Evolutionary conservation across 2,329 filamentous ascomycete genomes (phyloP), one percentile per base, ranked within the genome.

Genomic region (Macrophomina phaseolina): DNA sequence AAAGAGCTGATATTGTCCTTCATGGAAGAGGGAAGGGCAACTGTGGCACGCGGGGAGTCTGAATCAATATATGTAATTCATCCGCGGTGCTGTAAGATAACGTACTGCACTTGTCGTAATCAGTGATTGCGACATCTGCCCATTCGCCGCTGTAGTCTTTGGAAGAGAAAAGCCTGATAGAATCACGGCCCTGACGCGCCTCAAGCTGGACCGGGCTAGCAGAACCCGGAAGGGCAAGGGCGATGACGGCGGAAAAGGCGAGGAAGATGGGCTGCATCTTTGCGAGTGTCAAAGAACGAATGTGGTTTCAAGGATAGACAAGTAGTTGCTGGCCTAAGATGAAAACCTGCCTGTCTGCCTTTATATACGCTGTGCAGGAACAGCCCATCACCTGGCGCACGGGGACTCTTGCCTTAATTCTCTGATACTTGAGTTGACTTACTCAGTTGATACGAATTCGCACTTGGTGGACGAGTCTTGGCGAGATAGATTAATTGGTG

Each of bases 1-100:
- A 51, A 51, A 30, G 48, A 51, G 48, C 48, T 51, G 48, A 51
- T n/a, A 14, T 30, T 51, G 48, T 51, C 48, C 18, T 51, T 51
- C 48, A 51, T 51, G 23, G 48, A 30, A 28, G 18, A 30, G n/a
- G 48, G 48, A 12, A 51, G 18, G 8, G 48, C 18, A 9, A 51
- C 48, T 51, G 48, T 9, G 3, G 23, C 23, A 23, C 23, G 23
- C 23, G 23, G 2, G 23, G 23, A 23, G 23, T 30, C 4, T 14
- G 1, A 30, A 30, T 12, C 16, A 30, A 9, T 30, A 28, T 30
- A 45, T 45, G 42, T 51, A 5, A 11, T 28, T 28, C 9, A 8
- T 30, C 14, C 4, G 11, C 18, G 30, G 18, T 4, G 28, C 9
- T 11, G 9, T 3, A 51, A 9, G 5, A 11, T 14, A 9, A 51